Conservation (phyloP, 2,329 filamentous ascomycete genomes). For the Sporothrix sp. region DNA sequence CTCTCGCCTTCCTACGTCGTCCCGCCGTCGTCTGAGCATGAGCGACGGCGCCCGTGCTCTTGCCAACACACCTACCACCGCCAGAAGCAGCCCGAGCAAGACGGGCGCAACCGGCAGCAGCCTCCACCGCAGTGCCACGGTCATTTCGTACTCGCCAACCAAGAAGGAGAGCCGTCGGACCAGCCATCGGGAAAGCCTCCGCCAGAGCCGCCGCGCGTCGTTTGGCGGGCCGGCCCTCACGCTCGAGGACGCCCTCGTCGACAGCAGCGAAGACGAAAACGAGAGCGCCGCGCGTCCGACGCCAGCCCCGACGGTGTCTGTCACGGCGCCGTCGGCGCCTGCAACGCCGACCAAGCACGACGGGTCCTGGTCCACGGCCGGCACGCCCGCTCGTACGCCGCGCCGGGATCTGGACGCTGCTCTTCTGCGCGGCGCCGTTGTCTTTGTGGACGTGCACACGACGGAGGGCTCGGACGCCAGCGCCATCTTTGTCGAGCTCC, state of each 20-base stretch:
- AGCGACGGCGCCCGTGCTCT: neutral
- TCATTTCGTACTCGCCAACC: constrained; percentile 45
- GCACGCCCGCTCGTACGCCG: constrained; percentile 48
- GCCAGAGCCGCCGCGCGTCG: constrained; percentile 19
- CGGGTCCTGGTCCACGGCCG: constrained; percentile 41
- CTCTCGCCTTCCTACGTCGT: constrained; percentile 33
- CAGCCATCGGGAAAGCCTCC: constrained; percentile 9
- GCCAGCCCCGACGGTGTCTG: neutral
- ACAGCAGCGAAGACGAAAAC: constrained; percentile 11
- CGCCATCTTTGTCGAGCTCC: constrained; percentile 64
- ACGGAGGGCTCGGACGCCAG: constrained; percentile 73
- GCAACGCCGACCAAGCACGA: constrained; percentile 40
- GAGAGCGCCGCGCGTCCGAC: neutral
- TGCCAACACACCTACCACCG: neutral
- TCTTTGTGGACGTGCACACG: constrained; percentile 77
- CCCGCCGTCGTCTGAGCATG: constrained; percentile 28
- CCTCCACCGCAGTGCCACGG: constrained; percentile 39
- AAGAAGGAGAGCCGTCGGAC: constrained; percentile 27
- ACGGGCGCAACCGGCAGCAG: constrained; percentile 14
- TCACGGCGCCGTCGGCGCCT: constrained; percentile 20
- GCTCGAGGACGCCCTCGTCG: constrained; percentile 15
- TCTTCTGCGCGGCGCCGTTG: constrained; percentile 60
- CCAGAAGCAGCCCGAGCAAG: neutral
- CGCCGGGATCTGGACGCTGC: constrained; percentile 42
- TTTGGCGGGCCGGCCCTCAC: constrained; percentile 3